Evolutionary conservation across 495 filamentous ascomycete genomes (phyloP).

Genomic region (Pyrenula massariospora): DNA sequence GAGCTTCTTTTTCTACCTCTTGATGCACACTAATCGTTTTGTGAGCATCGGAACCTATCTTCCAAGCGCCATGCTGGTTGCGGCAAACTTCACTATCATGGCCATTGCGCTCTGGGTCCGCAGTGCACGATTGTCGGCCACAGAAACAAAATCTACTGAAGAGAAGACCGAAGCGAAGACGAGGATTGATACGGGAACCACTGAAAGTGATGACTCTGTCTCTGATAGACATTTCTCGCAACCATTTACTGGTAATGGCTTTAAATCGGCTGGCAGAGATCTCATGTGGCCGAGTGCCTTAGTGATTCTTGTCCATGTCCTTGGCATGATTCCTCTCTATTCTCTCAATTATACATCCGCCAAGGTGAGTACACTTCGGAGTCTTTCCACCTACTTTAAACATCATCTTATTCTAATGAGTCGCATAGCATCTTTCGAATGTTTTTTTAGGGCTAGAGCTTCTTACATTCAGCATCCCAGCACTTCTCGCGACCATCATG

Average conservation of each 20-base stretch:
- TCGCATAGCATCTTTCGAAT: neutral
- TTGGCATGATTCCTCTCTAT: constrained; percentile 77
- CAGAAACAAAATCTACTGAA: constrained; percentile 8
- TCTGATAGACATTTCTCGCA: constrained; percentile 18
- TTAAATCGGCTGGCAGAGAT: neutral
- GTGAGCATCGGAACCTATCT: constrained; percentile 97
- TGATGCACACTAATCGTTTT: constrained; percentile 82
- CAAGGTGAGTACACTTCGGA: neutral
- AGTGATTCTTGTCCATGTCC: constrained; percentile 57
- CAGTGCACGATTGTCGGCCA: constrained; percentile 45
- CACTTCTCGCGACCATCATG: constrained; percentile 15
- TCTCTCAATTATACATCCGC: constrained; percentile 56
- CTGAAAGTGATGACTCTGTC: constrained; percentile 11
- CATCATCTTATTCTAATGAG: neutral
- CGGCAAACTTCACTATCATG: constrained; percentile 89
- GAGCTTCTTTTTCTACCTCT: constrained; percentile 97
- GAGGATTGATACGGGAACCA: constrained; percentile 15
- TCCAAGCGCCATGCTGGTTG: constrained; percentile 91
- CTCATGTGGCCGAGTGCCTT: constrained; percentile 69
- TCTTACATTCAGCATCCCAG: neutral
- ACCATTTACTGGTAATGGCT: constrained; percentile 11
- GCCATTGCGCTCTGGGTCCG: constrained; percentile 86
- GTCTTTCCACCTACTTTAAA: neutral
- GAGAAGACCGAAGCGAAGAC: constrained; percentile 13
- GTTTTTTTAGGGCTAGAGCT: neutral